Evolutionary conservation across 2,329 filamentous ascomycete species (phyloP).

Genomic region (Fusarium continuum): DNA sequence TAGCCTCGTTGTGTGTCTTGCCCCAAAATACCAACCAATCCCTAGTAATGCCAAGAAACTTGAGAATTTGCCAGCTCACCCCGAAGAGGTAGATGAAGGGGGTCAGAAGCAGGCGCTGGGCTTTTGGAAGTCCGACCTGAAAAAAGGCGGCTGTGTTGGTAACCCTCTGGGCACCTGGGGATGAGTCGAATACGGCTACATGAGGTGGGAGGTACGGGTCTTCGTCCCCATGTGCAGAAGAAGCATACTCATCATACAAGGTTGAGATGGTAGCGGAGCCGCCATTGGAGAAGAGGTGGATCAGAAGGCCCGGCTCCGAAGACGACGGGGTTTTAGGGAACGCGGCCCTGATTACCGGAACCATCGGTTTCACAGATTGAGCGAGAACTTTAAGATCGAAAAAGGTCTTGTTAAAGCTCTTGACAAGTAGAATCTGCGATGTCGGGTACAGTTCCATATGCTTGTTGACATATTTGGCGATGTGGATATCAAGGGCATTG

Average conservation of each 20-base stretch:
- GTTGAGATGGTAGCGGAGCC: conserved; percentile 7
- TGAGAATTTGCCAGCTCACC: background rate
- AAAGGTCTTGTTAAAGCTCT: conserved; percentile 7
- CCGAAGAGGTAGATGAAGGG: conserved; percentile 1
- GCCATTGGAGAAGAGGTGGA: conserved; percentile 19
- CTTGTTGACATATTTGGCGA: conserved; percentile 28
- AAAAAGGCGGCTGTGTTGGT: background rate
- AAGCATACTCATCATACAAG: conserved; percentile 1
- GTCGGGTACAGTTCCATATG: background rate
- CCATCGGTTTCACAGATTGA: background rate
- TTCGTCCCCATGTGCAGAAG: background rate
- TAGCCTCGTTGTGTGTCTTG: conserved; percentile 5
- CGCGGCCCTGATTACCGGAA: background rate
- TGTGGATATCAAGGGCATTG: conserved; percentile 11
- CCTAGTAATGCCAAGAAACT: background rate
- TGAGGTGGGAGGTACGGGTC: conserved; percentile 3
- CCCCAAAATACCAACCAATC: conserved; percentile 14
- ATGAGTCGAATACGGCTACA: conserved; percentile 17
- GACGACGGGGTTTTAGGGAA: background rate
- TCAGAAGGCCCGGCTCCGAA: background rate
- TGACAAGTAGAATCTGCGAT: conserved; percentile 1
- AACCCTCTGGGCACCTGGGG: background rate
- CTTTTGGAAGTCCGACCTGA: background rate
- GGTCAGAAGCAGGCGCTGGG: background rate
- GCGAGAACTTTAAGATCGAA: background rate